Evolutionary conservation across 345 rosid genomes (phyloP).

Genomic region (rapeseed (Brassica napus)): DNA sequence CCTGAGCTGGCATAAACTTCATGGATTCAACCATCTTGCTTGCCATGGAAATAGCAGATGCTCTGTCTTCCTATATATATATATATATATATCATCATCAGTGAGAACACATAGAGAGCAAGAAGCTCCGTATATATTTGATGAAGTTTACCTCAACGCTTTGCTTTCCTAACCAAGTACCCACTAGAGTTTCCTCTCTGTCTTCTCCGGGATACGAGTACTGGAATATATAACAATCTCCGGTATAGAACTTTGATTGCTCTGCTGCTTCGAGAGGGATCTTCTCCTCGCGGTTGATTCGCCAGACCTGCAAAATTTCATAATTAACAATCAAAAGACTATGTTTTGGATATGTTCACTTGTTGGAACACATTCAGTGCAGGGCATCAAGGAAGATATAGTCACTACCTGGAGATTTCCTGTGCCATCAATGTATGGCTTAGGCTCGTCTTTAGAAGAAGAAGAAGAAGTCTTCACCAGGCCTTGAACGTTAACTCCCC

Average conservation of each 20-base stretch:
- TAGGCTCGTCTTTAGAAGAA: constrained; percentile 78
- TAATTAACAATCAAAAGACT: constrained; percentile 6
- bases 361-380: constrained; percentile 5
- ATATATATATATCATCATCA: constrained; percentile 3
- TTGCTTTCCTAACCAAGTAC: constrained; percentile 95
- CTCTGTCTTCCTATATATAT: constrained; percentile 71
- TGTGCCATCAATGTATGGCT: constrained; percentile 86
- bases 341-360: constrained; percentile 9
- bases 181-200: constrained; percentile 80
- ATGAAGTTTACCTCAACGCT: constrained; percentile 69
- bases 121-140: neutral
- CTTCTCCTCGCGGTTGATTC: constrained; percentile 71
- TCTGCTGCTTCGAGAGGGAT: constrained; percentile 72
- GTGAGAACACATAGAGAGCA: constrained; percentile 12
- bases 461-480: constrained; percentile 61
- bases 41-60: constrained; percentile 69
- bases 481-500: constrained; percentile 93
- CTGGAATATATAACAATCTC: constrained; percentile 89
- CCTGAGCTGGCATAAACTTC: constrained; percentile 84
- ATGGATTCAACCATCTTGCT: constrained; percentile 84
- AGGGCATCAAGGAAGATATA: constrained; percentile 10
- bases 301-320: constrained; percentile 71
- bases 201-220: constrained; percentile 95
- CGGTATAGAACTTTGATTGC: constrained; percentile 84
- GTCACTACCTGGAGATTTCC: constrained; percentile 83